A percentile compares a stretch with the other conserved stretches of the same genome.
Evolutionary conservation across 148 eudicot species (phyloP).

Genomic region (Amaranthus cruentus): DNA sequence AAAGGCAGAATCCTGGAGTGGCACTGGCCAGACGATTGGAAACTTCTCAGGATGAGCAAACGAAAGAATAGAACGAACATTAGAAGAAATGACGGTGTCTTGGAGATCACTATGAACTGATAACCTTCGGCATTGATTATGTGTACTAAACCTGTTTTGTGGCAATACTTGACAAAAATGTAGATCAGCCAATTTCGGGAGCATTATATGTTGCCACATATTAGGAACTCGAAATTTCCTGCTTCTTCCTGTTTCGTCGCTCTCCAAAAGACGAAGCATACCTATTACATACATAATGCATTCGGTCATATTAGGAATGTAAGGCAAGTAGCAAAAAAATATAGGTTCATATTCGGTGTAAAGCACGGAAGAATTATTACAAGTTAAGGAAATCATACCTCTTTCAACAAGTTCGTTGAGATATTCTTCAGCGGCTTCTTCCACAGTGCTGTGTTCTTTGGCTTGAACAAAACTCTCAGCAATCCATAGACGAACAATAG

Average conservation of each 20-base stretch:
- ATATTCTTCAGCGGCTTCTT: constrained; percentile 9
- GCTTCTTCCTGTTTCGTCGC: constrained; percentile 2
- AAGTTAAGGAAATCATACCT: background rate
- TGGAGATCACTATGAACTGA: background rate
- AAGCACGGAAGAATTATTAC: no score
- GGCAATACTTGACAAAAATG: constrained; percentile 4
- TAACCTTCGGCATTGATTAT: constrained; percentile 3
- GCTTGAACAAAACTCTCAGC: constrained; percentile 2
- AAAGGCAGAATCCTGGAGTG: background rate
- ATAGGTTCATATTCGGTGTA: no score
- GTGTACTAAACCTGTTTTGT: background rate
- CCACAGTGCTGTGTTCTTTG: background rate
- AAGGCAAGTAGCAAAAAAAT: no score
- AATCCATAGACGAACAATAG: constrained; percentile 11
- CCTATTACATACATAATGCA: background rate
- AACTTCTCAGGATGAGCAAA: background rate
- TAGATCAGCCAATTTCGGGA: background rate
- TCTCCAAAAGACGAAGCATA: background rate
- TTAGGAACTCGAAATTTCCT: background rate
- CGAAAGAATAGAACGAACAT: background rate
- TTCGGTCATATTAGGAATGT: no score
- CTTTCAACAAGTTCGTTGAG: constrained; percentile 5
- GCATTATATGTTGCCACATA: constrained; percentile 5
- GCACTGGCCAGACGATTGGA: background rate
- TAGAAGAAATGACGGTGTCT: background rate